Evolutionary conservation across 148 eudicot species (phyloP).

Genomic region (Agrostemma githago): DNA sequence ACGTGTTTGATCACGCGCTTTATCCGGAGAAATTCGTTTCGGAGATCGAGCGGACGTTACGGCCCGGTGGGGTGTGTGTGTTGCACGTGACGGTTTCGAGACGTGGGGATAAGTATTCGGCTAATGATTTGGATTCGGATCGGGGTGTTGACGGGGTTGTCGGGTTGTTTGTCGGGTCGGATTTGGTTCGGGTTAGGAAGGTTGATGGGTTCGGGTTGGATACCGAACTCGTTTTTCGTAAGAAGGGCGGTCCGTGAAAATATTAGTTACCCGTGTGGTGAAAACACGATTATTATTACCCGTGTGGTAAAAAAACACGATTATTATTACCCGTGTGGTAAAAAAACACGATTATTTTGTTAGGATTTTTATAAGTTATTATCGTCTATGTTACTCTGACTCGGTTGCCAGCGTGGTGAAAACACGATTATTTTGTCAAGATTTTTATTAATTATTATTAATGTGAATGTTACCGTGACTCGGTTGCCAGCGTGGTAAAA

Average conservation of each 20-base stretch:
- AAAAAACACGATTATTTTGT: too few species aligned
- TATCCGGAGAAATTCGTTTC: slow-evolving; percentile 57
- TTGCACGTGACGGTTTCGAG: slow-evolving; percentile 61
- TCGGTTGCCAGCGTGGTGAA: not conserved
- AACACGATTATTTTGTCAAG: not conserved
- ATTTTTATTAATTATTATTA: too few species aligned
- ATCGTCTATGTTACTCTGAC: not conserved
- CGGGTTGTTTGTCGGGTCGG: slow-evolving; percentile 47
- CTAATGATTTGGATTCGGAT: slow-evolving; percentile 51
- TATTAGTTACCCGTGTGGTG: not conserved
- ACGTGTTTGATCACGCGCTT: slow-evolving; percentile 88
- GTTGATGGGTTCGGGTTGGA: slow-evolving; percentile 93
- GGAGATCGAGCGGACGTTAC: slow-evolving; percentile 83
- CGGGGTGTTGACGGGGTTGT: slow-evolving; percentile 46
- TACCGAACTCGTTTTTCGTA: slow-evolving; percentile 68
- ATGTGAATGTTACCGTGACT: not conserved
- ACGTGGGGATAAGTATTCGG: slow-evolving; percentile 84
- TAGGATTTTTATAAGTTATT: too few species aligned
- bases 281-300: too few species aligned
- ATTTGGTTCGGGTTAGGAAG: slow-evolving; percentile 46
- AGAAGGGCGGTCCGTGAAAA: slow-evolving; percentile 7
- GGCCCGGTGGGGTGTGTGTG: slow-evolving; percentile 69
- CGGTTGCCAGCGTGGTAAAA: not conserved
- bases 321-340: too few species aligned
- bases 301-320: too few species aligned